Evolutionary conservation across 2,329 filamentous ascomycete genomes (phyloP).

Genomic region (Trichoderma koningiopsis): DNA sequence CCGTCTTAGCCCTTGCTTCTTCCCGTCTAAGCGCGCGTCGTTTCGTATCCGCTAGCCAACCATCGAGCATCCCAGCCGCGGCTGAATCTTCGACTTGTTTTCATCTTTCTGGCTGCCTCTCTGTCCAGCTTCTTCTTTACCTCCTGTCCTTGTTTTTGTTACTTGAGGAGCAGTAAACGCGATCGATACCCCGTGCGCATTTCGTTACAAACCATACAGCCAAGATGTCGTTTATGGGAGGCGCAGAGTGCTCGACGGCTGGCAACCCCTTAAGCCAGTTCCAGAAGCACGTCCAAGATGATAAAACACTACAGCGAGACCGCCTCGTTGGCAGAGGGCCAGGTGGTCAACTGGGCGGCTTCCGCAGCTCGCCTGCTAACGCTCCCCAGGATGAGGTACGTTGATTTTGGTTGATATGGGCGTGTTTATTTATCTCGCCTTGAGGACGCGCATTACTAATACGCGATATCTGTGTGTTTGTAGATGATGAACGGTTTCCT

Average conservation of each 20-base stretch:
- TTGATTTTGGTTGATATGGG: background rate
- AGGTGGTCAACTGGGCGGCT: constrained; percentile 70
- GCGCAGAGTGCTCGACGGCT: constrained; percentile 93
- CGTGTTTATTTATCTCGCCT: constrained; percentile 14
- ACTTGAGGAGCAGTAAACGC: background rate
- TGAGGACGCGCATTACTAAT: constrained; percentile 36
- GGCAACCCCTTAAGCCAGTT: constrained; percentile 97
- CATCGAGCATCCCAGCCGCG: constrained; percentile 9
- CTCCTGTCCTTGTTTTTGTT: background rate
- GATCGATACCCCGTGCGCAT: constrained; percentile 14
- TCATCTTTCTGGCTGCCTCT: background rate
- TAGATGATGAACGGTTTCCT: constrained; percentile 95
- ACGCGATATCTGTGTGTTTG: constrained; percentile 17
- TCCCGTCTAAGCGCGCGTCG: constrained; percentile 5
- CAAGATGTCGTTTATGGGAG: constrained; percentile 90
- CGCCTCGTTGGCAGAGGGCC: constrained; percentile 77
- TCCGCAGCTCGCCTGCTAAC: constrained; percentile 71
- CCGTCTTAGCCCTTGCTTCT: constrained; percentile 1
- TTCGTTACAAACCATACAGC: constrained; percentile 5
- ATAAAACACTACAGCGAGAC: constrained; percentile 92
- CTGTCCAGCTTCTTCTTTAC: background rate
- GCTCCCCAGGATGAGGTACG: constrained; percentile 72
- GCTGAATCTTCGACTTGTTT: constrained; percentile 6
- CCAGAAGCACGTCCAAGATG: constrained; percentile 94
- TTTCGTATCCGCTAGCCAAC: constrained; percentile 3